Evolutionary conservation across 139 green algal genomes (phyloP).

Genomic region (Chlorella sorokiniana): DNA sequence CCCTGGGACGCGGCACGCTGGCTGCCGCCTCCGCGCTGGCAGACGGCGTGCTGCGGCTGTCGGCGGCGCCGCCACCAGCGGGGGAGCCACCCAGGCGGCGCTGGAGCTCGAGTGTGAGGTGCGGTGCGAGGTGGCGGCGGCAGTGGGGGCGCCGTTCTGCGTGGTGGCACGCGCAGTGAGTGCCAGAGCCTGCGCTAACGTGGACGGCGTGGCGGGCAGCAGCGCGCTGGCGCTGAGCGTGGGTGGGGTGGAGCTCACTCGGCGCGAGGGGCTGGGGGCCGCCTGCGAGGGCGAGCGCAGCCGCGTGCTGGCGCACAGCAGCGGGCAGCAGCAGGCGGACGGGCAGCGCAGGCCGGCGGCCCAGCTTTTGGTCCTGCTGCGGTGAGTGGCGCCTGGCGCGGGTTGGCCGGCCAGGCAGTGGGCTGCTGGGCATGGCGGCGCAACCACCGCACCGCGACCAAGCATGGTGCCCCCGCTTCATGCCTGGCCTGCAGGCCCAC

Average conservation of each 20-base stretch:
- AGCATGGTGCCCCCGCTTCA: neutral
- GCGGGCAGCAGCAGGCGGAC: neutral
- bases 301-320: neutral
- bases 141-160: neutral
- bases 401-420: neutral
- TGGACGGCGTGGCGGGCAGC: constrained; percentile 17
- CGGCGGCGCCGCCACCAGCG: neutral
- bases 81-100: constrained; percentile 15
- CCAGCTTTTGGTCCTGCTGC: neutral
- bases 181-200: neutral
- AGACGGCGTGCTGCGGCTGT: constrained; percentile 25
- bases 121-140: neutral
- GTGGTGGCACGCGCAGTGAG: neutral
- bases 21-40: constrained; percentile 24
- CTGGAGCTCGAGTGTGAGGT: constrained; percentile 37
- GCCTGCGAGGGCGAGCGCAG: neutral
- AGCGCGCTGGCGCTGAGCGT: constrained; percentile 5
- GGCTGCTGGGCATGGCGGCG: neutral
- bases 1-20: constrained; percentile 8
- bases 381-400: constrained; percentile 1
- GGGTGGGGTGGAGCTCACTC: neutral
- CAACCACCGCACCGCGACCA: neutral
- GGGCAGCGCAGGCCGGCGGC: neutral
- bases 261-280: neutral
- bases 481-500: neutral